These are phyloP conservation scores for Millerozyma miso DNA, from an alignment of 805 yeast species.

Conservation along the genomic window DNA sequence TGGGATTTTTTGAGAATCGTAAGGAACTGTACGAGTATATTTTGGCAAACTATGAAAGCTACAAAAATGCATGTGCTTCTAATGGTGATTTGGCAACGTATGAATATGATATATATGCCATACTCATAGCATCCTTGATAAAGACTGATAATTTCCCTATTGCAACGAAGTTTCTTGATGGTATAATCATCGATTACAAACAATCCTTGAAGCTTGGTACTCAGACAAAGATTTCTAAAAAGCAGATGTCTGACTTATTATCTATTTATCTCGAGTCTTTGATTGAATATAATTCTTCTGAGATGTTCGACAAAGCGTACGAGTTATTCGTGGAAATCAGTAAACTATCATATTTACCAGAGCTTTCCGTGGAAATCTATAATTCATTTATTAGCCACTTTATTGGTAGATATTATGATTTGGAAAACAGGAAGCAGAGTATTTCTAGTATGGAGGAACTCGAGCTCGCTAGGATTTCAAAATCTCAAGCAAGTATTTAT, in stretches of 20 bases:
- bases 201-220: slow-evolving; percentile 13
- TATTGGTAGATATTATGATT: slow-evolving; percentile 17
- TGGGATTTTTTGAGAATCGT: slow-evolving; percentile 12
- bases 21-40: slow-evolving; percentile 24
- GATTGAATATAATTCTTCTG: slow-evolving; percentile 3
- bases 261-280: slow-evolving; percentile 40
- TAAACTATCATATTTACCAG: slow-evolving; percentile 31
- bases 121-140: slow-evolving; percentile 49
- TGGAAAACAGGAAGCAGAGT: slow-evolving; percentile 1
- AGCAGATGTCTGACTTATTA: slow-evolving; percentile 36
- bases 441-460: not conserved
- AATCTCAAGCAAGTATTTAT: slow-evolving; percentile 12
- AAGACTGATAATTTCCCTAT: slow-evolving; percentile 44
- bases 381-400: slow-evolving; percentile 27
- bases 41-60: slow-evolving; percentile 25
- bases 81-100: slow-evolving; percentile 18
- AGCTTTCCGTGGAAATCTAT: slow-evolving; percentile 24
- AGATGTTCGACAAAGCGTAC: slow-evolving; percentile 19
- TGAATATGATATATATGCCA: slow-evolving; percentile 49
- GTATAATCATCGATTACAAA: slow-evolving; percentile 44
- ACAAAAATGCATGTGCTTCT: slow-evolving; percentile 17
- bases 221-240: slow-evolving; percentile 11
- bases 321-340: slow-evolving; percentile 25
- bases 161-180: slow-evolving; percentile 57
- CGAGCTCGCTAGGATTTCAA: slow-evolving; percentile 4